Percentiles rank a stretch among this genome's conserved stretches.
These are phyloP conservation scores for Boechera stricta DNA, from an alignment of 345 rosid species.

Conservation along the genomic window DNA sequence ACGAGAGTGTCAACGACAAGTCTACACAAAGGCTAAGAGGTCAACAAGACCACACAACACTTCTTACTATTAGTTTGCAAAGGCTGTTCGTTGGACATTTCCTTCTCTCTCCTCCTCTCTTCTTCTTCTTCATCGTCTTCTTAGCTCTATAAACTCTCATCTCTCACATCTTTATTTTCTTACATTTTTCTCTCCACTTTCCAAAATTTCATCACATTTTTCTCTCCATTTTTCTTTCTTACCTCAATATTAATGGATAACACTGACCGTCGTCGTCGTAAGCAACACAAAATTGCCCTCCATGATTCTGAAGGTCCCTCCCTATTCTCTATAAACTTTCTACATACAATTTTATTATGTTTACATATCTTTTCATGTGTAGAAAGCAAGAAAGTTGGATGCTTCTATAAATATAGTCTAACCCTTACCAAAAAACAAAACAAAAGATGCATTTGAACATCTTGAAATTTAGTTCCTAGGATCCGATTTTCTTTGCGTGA, in stretches of 20 bases:
- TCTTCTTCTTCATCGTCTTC: slow-evolving; percentile 7
- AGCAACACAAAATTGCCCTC: slow-evolving; percentile 25
- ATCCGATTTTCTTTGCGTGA: neutral
- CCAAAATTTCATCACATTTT: neutral
- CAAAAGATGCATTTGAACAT: neutral
- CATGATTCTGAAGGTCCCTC: slow-evolving; percentile 45
- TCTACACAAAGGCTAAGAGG: slow-evolving; percentile 41
- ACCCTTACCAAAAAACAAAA: neutral
- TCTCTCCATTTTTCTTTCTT: neutral
- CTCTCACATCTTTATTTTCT: slow-evolving; percentile 15
- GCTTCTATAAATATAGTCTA: neutral
- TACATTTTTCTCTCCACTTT: slow-evolving; percentile 18
- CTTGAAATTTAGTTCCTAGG: slow-evolving; percentile 14
- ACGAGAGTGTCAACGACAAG: slow-evolving; percentile 47
- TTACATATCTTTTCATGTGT: neutral
- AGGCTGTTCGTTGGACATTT: slow-evolving; percentile 44
- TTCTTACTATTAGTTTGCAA: slow-evolving; percentile 41
- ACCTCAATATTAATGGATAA: slow-evolving; percentile 34
- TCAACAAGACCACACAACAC: slow-evolving; percentile 44
- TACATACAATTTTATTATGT: neutral
- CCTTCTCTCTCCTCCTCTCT: slow-evolving; percentile 28
- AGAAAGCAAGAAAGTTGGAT: neutral
- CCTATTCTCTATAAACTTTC: neutral
- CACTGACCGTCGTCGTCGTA: slow-evolving; percentile 41
- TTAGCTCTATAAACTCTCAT: slow-evolving; percentile 34